A percentile compares a stretch with the other conserved stretches of the same genome.
Evolutionary conservation across 73 alveolate species (phyloP).

Genomic region (Paramecium caudatum): DNA sequence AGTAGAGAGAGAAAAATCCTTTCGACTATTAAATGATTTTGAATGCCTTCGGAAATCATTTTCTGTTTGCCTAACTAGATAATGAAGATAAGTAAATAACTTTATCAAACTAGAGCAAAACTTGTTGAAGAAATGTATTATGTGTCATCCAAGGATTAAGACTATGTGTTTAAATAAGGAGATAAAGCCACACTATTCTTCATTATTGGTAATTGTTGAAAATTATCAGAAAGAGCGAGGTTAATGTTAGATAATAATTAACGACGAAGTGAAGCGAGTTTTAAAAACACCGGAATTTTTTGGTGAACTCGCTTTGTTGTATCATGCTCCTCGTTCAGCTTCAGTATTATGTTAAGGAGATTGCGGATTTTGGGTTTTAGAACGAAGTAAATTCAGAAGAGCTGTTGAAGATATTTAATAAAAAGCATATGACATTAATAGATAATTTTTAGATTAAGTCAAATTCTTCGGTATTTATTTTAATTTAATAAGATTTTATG

Average conservation of each 20-base stretch:
- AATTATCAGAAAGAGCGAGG: constrained; percentile 64
- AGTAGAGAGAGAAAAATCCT: constrained; percentile 23
- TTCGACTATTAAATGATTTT: constrained; percentile 56
- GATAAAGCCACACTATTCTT: constrained; percentile 71
- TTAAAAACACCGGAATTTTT: constrained; percentile 76
- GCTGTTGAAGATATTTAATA: constrained; percentile 75
- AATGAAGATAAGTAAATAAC: constrained; percentile 50
- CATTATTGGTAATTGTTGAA: constrained; percentile 49
- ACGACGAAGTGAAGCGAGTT: constrained; percentile 50
- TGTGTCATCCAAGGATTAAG: constrained; percentile 52
- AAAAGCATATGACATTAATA: constrained; percentile 70
- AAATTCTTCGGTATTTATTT: constrained; percentile 68
- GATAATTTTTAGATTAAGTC: constrained; percentile 71
- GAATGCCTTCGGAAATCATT: constrained; percentile 65
- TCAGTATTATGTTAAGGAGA: constrained; percentile 70
- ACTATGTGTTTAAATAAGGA: constrained; percentile 68
- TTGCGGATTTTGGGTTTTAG: constrained; percentile 80
- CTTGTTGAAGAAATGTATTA: constrained; percentile 70
- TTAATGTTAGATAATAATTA: constrained; percentile 71
- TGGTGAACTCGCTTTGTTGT: constrained; percentile 86
- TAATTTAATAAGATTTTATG: constrained; percentile 50
- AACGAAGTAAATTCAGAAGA: constrained; percentile 76
- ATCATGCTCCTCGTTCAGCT: constrained; percentile 80
- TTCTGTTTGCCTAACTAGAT: constrained; percentile 43
- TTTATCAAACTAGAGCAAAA: constrained; percentile 56